These are phyloP conservation scores for Rauvolfia tetraphylla DNA, from an alignment of 257 asterid genomes.

Conservation along the genomic window DNA sequence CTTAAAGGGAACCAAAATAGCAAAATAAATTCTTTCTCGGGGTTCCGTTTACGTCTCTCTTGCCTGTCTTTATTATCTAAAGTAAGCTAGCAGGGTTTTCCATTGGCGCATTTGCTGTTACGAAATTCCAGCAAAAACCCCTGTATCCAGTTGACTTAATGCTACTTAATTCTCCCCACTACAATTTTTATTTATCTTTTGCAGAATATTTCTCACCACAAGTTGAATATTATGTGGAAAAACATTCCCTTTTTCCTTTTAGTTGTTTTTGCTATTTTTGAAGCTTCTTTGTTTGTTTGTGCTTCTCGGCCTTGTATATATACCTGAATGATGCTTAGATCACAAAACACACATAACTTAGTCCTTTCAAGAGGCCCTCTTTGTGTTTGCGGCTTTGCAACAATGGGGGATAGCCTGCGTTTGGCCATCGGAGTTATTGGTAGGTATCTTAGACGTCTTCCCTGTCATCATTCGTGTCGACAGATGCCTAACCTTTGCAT, in stretches of 20 bases:
- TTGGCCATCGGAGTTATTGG: conserved; percentile 71
- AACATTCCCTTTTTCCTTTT: conserved; percentile 13
- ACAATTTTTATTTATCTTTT: not conserved
- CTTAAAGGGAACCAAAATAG: conserved; percentile 15
- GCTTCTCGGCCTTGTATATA: not conserved
- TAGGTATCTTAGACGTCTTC: conserved; percentile 7
- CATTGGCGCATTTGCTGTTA: not conserved
- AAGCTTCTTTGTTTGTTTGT: not conserved
- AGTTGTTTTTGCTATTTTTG: not conserved
- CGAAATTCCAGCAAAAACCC: not conserved
- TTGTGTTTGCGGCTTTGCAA: not conserved
- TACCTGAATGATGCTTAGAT: not conserved
- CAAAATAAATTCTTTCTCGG: not conserved
- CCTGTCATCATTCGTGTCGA: not conserved
- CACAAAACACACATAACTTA: not conserved
- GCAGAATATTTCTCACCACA: conserved; percentile 31
- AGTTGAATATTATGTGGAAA: conserved; percentile 16
- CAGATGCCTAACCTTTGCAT: not conserved
- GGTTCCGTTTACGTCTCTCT: conserved; percentile 3
- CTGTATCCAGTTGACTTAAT: not conserved
- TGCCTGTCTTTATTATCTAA: not conserved
- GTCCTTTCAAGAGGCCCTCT: not conserved
- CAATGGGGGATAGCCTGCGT: conserved; percentile 62
- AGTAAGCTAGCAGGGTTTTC: not conserved
- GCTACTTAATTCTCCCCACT: conserved; percentile 11